A percentile compares a stretch with the other conserved stretches of the same genome.
phyloP scores from a whole-genome alignment of 2,329 filamentous ascomycete species.

The Lasiodiplodia gonubiensis region DNA sequence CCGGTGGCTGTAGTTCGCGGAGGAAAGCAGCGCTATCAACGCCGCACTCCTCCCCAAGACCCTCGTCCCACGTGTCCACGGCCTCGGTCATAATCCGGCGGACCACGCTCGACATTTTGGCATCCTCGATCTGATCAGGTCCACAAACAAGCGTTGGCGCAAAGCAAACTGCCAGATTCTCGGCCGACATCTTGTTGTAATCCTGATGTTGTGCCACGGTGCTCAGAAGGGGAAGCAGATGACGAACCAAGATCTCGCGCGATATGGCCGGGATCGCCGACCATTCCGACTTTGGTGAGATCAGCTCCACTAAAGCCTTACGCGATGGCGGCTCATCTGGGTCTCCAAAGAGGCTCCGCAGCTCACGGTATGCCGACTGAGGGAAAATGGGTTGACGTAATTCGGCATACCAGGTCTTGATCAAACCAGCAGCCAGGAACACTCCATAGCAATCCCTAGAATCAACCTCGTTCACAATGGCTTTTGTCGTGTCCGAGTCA shows the following conservation, averaged over 20 bases:
- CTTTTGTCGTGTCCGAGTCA: slow-evolving; percentile 43
- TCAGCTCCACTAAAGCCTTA: slow-evolving; percentile 52
- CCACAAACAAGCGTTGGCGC: slow-evolving; percentile 59
- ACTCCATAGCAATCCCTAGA: slow-evolving; percentile 59
- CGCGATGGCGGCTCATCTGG: slow-evolving; percentile 47
- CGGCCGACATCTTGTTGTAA: slow-evolving; percentile 62
- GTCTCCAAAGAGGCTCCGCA: slow-evolving; percentile 52
- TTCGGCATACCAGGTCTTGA: slow-evolving; percentile 63
- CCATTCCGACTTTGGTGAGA: slow-evolving; percentile 53
- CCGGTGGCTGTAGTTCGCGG: slow-evolving; percentile 48
- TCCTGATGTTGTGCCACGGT: slow-evolving; percentile 52
- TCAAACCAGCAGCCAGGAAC: slow-evolving; percentile 58
- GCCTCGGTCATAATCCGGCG: slow-evolving; percentile 56
- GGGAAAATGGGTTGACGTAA: slow-evolving; percentile 60
- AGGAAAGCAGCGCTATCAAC: slow-evolving; percentile 46
- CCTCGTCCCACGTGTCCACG: slow-evolving; percentile 53
- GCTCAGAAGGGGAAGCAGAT: slow-evolving; percentile 59
- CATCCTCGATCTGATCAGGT: slow-evolving; percentile 61
- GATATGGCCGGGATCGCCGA: slow-evolving; percentile 53
- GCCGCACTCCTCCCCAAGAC: slow-evolving; percentile 50
- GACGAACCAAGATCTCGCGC: slow-evolving; percentile 55
- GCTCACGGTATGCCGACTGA: slow-evolving; percentile 53
- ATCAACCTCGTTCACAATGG: slow-evolving; percentile 54
- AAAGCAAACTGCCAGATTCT: slow-evolving; percentile 61
- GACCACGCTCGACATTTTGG: slow-evolving; percentile 59